phyloP scores from a whole-genome alignment of 768 basidiomycete species.

The Fistulinella prunicolor region DNA sequence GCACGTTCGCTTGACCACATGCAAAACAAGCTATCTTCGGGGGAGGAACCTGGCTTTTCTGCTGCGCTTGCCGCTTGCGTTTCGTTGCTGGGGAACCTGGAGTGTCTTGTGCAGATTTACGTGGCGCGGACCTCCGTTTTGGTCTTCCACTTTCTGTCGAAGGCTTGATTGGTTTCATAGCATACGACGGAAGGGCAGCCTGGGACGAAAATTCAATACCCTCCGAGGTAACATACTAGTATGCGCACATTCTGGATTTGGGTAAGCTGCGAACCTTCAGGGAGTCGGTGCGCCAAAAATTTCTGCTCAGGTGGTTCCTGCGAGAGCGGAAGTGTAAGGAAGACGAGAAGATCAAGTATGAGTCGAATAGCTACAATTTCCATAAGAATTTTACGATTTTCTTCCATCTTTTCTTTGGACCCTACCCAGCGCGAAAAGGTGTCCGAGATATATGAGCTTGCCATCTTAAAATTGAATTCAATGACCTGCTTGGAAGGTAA shows the following conservation, averaged over 20 bases:
- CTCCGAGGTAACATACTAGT: background rate
- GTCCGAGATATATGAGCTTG: slow-evolving; percentile 53
- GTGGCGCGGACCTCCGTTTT: slow-evolving; percentile 35
- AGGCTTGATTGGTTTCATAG: slow-evolving; percentile 59
- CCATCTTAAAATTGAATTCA: slow-evolving; percentile 48
- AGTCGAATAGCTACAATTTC: slow-evolving; percentile 39
- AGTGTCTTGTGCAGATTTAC: slow-evolving; percentile 29
- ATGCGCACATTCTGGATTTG: slow-evolving; percentile 57
- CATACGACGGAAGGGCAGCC: slow-evolving; percentile 48
- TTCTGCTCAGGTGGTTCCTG: slow-evolving; percentile 44
- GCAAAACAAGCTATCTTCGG: slow-evolving; percentile 52
- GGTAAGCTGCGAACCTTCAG: slow-evolving; percentile 51
- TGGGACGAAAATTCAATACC: slow-evolving; percentile 11
- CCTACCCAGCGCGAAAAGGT: slow-evolving; percentile 62
- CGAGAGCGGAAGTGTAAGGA: slow-evolving; percentile 1
- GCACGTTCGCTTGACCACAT: slow-evolving; percentile 68
- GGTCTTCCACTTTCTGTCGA: slow-evolving; percentile 36
- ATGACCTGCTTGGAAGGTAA: slow-evolving; percentile 32
- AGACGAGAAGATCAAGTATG: background rate
- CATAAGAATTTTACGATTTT: slow-evolving; percentile 44
- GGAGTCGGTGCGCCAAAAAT: slow-evolving; percentile 57
- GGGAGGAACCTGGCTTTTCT: slow-evolving; percentile 35
- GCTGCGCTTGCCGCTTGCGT: slow-evolving; percentile 39
- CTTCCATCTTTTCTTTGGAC: slow-evolving; percentile 47
- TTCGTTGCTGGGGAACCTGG: slow-evolving; percentile 32